Base-by-base conservation (phyloP, 1,139 yeast genomes). In the Fermentozyma sake region DNA sequence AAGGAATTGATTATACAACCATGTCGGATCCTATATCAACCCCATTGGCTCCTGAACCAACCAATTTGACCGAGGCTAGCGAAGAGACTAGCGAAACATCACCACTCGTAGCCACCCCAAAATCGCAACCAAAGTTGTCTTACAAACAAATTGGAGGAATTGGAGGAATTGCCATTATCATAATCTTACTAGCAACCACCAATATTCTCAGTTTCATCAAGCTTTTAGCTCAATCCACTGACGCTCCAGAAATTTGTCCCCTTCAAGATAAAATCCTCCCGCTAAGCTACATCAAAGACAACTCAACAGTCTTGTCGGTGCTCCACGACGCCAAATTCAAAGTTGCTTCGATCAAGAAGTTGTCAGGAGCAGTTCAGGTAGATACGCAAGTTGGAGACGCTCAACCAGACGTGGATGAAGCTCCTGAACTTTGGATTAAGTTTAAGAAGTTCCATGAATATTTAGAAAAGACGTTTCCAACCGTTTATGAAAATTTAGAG, bases 391-490 rank as follows among this genome's bases (percentile, higher is more conserved):
- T 68, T 19, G 52, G 44, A 32, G 78, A 72, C 41, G 51, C 59
- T 31, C 68, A 58, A 24, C 76, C 77, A 4, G 35, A 43, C 4
- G 66, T 60, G 3, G 45, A 42, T 13, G 62, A 58, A 12, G 52
- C 48, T 7, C 69, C 69, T 2, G 58, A 53, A 24, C 48, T 49
- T 13, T 65, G 71, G 68, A 35, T 39, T 3, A 61, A 63, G 24
- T 79, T 81, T 42, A 46, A 48, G 18, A 49, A 59, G n/a, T 72
- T 83, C 40, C 46, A 41, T 20, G 27, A 30, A 11, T 80, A 69
- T 45, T 60, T 84, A 37, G 59, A 63, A 30, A 35, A 55, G 14
- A 62, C 80, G 0, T 84, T 79, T 58, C 91, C 93, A 1, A 39
- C 58, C 24, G 71, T 81, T 10, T 72, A 74, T 44, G 39, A 58